Conservation (phyloP, 2,329 filamentous ascomycete species). For the Shiraia bambusicola region DNA sequence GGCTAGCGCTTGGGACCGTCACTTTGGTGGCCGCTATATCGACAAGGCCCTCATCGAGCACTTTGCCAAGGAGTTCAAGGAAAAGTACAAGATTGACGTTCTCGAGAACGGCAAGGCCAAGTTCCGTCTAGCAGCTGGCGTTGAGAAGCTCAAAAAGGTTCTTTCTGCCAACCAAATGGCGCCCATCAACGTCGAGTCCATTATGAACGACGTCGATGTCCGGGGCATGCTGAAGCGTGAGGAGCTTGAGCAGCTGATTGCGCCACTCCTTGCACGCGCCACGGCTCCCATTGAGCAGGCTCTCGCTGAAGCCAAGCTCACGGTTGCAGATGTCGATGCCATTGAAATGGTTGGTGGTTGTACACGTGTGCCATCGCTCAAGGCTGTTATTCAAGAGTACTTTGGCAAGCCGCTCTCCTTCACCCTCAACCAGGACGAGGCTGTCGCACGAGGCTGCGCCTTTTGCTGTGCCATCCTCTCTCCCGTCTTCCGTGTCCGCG, state of each 20-base stretch:
- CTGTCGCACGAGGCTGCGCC: slow-evolving; percentile 89
- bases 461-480: slow-evolving; percentile 98
- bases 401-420: slow-evolving; percentile 90
- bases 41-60: slow-evolving; percentile 94
- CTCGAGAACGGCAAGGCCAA: slow-evolving; percentile 84
- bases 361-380: slow-evolving; percentile 89
- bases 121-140: slow-evolving; percentile 81
- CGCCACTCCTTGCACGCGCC: slow-evolving; percentile 75
- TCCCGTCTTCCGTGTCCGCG: slow-evolving; percentile 95
- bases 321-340: slow-evolving; percentile 85
- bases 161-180: slow-evolving; percentile 92
- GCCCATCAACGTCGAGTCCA: slow-evolving; percentile 92
- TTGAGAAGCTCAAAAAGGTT: slow-evolving; percentile 98
- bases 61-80: slow-evolving; percentile 93
- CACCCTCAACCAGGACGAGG: slow-evolving; percentile 98
- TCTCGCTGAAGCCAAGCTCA: slow-evolving; percentile 89
- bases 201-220: slow-evolving; percentile 98
- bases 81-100: slow-evolving; percentile 97
- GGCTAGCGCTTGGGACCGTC: slow-evolving; percentile 87
- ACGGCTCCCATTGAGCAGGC: slow-evolving; percentile 82
- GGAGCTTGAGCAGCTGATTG: slow-evolving; percentile 87
- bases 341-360: slow-evolving; percentile 94
- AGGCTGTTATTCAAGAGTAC: slow-evolving; percentile 84
- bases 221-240: slow-evolving; percentile 86
- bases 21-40: slow-evolving; percentile 97